Evolutionary conservation across 2,329 filamentous ascomycete species (phyloP), one percentile per base, ranked within the genome.

Genomic region (Pestalotiopsis sp.): DNA sequence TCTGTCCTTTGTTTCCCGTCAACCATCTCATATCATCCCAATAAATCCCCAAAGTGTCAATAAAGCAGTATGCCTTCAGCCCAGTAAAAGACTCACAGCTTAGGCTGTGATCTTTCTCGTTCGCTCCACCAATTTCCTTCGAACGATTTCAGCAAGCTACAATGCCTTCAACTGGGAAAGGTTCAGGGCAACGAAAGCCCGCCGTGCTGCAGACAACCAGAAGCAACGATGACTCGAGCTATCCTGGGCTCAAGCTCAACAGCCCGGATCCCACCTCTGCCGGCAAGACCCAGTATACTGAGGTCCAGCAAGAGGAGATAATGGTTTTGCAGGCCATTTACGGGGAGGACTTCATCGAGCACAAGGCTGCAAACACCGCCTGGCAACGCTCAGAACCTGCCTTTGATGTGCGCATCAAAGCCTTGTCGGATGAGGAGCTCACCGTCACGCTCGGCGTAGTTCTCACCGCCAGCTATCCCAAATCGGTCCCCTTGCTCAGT

Each of bases 351-450:
- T 98, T 94, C 77, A 86, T 92, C 74, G 90, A 92, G 77, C 88
- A 94, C 75, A 88, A 91, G 75, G 87, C 88, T 64, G 88, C 88
- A 69, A 88, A 90, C 70, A 87, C 89, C 73, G 95, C 94, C 56
- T 98, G 95, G 95, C 94, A 97, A 88, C 94, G 93, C 88, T 90
- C 92, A 3, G 93, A 97, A 76, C 92, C 93, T 17, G 87, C 90
- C 0, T 97, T 98, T 78, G 93, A 93, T 73, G 90, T 98, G 66
- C 89, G 87, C 66, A 86, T 98, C 71, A 93, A 89, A 75, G 88
- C 93, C 11, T 90, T 90, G 3, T 91, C 90, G 0, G 92, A 96
- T 75, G 86, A 90, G 49, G 91, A 94, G 63, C 87, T 94, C 70
- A 86, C 86, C 31, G 85, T 94, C 52, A 90, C 89, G 1, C 82